Conservation (phyloP, 2,329 filamentous ascomycete genomes). For the Nemania sp. region DNA sequence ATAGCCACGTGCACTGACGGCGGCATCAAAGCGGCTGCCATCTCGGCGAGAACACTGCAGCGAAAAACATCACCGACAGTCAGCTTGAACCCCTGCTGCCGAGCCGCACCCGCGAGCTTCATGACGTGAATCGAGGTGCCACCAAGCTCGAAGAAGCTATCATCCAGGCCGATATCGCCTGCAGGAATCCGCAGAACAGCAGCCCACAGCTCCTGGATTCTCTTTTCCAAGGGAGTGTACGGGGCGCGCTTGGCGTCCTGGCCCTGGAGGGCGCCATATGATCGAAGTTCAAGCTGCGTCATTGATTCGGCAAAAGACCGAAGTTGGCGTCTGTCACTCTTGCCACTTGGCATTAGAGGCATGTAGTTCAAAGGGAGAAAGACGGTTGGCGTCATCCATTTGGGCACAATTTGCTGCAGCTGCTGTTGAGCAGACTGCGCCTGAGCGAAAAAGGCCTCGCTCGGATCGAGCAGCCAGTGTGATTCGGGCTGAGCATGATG, state of each 20-base stretch:
- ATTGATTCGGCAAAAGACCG: constrained; percentile 1
- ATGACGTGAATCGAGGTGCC: constrained; percentile 47
- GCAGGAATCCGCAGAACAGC: constrained; percentile 18
- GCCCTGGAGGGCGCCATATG: background rate
- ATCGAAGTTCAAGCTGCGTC: background rate
- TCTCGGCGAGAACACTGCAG: constrained; percentile 25
- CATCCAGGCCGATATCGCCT: constrained; percentile 24
- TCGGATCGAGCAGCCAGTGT: background rate
- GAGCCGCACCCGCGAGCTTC: constrained; percentile 48
- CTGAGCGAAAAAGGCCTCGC: background rate
- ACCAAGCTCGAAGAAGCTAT: constrained; percentile 44
- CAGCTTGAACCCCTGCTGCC: constrained; percentile 29
- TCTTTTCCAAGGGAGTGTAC: constrained; percentile 41
- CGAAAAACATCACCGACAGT: constrained; percentile 32
- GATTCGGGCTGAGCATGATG: background rate
- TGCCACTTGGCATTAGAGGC: constrained; percentile 8
- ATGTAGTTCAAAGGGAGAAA: constrained; percentile 6
- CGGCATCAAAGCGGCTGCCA: constrained; percentile 19
- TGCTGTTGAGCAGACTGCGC: background rate
- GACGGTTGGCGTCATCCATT: constrained; percentile 12
- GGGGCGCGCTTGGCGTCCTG: constrained; percentile 37
- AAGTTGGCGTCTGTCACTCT: constrained; percentile 5
- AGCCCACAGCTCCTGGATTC: constrained; percentile 15
- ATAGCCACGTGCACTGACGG: background rate
- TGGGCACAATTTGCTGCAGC: background rate